These are phyloP conservation scores for Amanita polypyramis DNA, from an alignment of 768 basidiomycete genomes.

Conservation along the genomic window DNA sequence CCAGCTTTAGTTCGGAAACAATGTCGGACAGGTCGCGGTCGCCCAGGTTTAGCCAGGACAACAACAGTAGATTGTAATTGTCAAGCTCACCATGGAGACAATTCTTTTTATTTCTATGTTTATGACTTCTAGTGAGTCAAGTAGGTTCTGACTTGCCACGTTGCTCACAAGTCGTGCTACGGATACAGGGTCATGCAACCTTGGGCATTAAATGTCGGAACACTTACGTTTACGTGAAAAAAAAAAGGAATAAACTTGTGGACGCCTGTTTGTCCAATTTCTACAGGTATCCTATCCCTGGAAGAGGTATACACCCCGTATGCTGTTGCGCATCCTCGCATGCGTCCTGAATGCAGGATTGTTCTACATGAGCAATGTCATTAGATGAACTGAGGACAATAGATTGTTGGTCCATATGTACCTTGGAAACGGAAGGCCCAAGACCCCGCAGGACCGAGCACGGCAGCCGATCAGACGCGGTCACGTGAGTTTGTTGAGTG, in stretches of 20 bases:
- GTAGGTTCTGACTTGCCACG: no score
- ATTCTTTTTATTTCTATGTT: no score
- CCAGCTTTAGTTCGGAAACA: no score
- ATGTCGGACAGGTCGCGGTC: no score
- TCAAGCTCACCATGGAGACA: no score
- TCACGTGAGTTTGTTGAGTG: slow-evolving; percentile 39
- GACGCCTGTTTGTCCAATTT: not conserved
- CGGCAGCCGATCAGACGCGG: slow-evolving; percentile 19
- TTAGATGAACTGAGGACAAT: not conserved
- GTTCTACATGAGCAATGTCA: not conserved
- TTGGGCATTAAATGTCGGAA: no score
- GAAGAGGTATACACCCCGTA: not conserved
- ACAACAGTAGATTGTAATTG: no score
- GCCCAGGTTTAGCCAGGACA: no score
- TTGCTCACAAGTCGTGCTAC: no score
- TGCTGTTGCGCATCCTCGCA: not conserved
- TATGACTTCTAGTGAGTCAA: no score
- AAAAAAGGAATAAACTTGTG: not conserved
- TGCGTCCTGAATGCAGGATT: not conserved
- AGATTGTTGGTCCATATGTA: slow-evolving; percentile 3
- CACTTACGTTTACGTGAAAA: no score
- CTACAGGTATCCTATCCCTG: not conserved
- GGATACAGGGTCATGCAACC: no score
- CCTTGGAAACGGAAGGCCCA: not conserved
- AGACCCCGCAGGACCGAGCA: not conserved